These are phyloP conservation scores for Schoenoplectus triqueter DNA, from an alignment of 202 grass and related monocot species.

Conservation along the genomic window DNA sequence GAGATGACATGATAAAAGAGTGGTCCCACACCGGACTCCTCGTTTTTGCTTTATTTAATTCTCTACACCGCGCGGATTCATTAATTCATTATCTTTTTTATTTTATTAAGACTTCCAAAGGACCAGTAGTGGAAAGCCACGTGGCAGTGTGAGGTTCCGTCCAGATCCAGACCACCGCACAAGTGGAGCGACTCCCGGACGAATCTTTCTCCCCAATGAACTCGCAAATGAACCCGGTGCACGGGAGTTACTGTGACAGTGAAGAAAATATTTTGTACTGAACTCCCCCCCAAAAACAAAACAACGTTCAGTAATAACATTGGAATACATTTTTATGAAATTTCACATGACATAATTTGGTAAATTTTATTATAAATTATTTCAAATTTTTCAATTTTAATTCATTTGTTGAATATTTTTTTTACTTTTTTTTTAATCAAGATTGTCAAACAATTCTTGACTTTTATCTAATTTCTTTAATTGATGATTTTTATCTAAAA, in stretches of 20 bases:
- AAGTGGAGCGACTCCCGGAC: background rate
- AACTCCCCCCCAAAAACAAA: too few relatives aligned
- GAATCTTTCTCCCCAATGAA: background rate
- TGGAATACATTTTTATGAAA: too few relatives aligned
- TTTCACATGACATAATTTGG: too few relatives aligned
- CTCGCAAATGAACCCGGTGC: background rate
- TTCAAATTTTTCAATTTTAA: too few relatives aligned
- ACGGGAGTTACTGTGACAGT: background rate
- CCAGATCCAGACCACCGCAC: constrained; percentile 6
- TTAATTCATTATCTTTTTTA: background rate
- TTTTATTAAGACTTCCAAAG: background rate
- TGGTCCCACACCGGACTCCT: constrained; percentile 1
- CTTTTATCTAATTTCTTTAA: too few relatives aligned
- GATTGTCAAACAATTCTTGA: too few relatives aligned
- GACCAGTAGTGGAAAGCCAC: background rate
- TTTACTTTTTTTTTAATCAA: too few relatives aligned
- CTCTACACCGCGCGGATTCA: background rate
- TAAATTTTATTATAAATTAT: too few relatives aligned
- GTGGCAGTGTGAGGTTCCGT: constrained; percentile 23
- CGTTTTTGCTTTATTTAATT: background rate
- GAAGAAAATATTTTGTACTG: too few relatives aligned
- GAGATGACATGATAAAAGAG: background rate
- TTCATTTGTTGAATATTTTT: too few relatives aligned
- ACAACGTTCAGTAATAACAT: too few relatives aligned
- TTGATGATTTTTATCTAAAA: too few relatives aligned